phyloP scores from a whole-genome alignment of 2,329 filamentous ascomycete species.

The Uncinocarpus reesii region DNA sequence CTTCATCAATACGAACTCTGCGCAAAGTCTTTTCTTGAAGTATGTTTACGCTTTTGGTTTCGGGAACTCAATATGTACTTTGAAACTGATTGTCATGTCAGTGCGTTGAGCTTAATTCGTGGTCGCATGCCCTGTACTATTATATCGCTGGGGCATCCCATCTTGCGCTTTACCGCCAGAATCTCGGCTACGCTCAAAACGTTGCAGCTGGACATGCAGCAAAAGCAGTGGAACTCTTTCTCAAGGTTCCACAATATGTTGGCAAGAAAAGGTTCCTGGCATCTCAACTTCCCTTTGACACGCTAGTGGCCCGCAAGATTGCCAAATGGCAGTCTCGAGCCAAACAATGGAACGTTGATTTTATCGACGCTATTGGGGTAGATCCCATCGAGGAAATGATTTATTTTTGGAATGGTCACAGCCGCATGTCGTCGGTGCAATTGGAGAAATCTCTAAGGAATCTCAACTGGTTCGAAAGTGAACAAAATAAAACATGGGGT shows the following conservation, averaged over 20 bases:
- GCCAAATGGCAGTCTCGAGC: slow-evolving; percentile 77
- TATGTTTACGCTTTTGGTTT: slow-evolving; percentile 22
- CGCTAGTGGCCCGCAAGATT: slow-evolving; percentile 73
- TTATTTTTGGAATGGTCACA: slow-evolving; percentile 84
- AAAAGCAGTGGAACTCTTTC: slow-evolving; percentile 59
- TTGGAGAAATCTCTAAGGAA: slow-evolving; percentile 53
- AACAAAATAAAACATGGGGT: slow-evolving; percentile 44
- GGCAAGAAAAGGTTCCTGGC: slow-evolving; percentile 88
- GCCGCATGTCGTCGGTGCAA: slow-evolving; percentile 60
- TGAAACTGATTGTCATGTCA: slow-evolving; percentile 21
- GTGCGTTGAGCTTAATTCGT: slow-evolving; percentile 73
- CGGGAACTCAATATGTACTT: background rate
- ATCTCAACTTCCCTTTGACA: slow-evolving; percentile 77
- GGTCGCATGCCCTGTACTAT: slow-evolving; percentile 82
- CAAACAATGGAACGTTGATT: slow-evolving; percentile 53
- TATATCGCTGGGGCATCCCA: slow-evolving; percentile 74
- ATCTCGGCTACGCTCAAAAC: slow-evolving; percentile 22
- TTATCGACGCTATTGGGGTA: slow-evolving; percentile 71
- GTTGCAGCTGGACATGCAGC: slow-evolving; percentile 49
- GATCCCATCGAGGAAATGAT: slow-evolving; percentile 83
- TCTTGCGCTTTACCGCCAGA: slow-evolving; percentile 64
- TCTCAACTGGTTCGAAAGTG: slow-evolving; percentile 59
- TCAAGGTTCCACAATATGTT: slow-evolving; percentile 59
- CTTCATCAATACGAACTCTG: slow-evolving; percentile 65
- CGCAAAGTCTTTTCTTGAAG: slow-evolving; percentile 60